Evolutionary conservation across 1,139 yeast species (phyloP), one percentile per base, ranked within the genome.

Genomic region (Eremothecium gossypii): DNA sequence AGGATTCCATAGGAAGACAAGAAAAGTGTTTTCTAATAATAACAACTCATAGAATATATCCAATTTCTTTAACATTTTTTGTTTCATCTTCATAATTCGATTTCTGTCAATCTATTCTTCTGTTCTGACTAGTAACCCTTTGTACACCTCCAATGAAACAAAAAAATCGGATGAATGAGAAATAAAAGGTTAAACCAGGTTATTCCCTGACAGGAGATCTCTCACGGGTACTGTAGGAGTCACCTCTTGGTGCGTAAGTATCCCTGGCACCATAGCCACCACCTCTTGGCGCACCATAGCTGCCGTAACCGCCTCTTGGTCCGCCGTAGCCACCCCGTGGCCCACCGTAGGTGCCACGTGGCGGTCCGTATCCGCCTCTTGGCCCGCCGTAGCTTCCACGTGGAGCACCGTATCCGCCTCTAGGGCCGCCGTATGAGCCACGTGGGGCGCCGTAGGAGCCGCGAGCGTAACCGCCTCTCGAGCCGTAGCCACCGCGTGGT

Each of bases 161-260:
- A 38, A 29, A 41, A 34, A 33, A 17, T 17, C 23, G 34, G 39
- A 26, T 23, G 36, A 12, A 26, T 32, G 12, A 14, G 12, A 10
- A 36, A 23, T 10, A 38, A 27, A 38, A 29, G 13, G 31, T n/a
- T 6, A n/a, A n/a, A 12, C 12, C n/a, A 32, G 20, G n/a, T 60
- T 61, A 71, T 55, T 70, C 70, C 68, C 78, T 73, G 47, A 74
- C 68, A 63, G 78, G 79, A 44, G 78, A 73, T 69, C 80, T 74
- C 58, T 75, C 79, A 65, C 79, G 73, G 28, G 48, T 39, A 26
- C 45, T 43, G 41, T 45, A 45, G 26, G 41, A 41, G 37, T 41
- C 46, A 9, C 45, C 48, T 23, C 44, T 41, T 49, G 65, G 66
- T 57, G 66, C 65, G 44, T 70, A 69, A 10, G 37, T 23, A 51